Evolutionary conservation across 2,329 filamentous ascomycete genomes (phyloP).

Genomic region (Clarireedia monteithiana): DNA sequence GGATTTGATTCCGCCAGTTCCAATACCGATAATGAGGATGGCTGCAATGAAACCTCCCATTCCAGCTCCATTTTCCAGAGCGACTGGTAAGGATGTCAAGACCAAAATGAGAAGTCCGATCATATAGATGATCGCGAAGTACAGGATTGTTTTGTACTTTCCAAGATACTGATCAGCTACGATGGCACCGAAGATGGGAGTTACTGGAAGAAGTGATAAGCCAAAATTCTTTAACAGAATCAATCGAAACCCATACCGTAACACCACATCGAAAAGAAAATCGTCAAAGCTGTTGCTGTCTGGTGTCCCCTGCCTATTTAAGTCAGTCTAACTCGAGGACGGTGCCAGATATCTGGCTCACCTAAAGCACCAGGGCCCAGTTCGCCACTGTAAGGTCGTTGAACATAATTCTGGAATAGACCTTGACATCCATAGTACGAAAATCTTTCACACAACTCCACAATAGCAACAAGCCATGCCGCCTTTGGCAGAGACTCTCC

Average conservation of each 20-base stretch:
- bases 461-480: slow-evolving; percentile 6
- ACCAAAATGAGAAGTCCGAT: slow-evolving; percentile 46
- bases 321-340: not conserved
- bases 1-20: slow-evolving; percentile 50
- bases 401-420: slow-evolving; percentile 56
- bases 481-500: slow-evolving; percentile 5
- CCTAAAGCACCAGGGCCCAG: slow-evolving; percentile 37
- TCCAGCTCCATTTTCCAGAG: slow-evolving; percentile 34
- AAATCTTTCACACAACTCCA: slow-evolving; percentile 31
- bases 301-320: slow-evolving; percentile 41
- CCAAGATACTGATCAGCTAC: slow-evolving; percentile 49
- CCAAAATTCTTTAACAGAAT: not conserved
- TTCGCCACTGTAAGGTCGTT: slow-evolving; percentile 30
- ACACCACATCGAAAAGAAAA: slow-evolving; percentile 45
- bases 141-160: slow-evolving; percentile 53
- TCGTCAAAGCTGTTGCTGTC: slow-evolving; percentile 43
- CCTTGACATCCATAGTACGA: slow-evolving; percentile 57
- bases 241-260: slow-evolving; percentile 32
- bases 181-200: slow-evolving; percentile 35
- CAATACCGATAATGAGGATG: slow-evolving; percentile 38
- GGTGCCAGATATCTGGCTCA: not conserved
- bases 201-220: slow-evolving; percentile 8
- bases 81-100: slow-evolving; percentile 42
- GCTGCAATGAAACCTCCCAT: slow-evolving; percentile 45
- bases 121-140: slow-evolving; percentile 39